Conservation (phyloP, 2,329 filamentous ascomycete genomes). For the Penicillium expansum region DNA sequence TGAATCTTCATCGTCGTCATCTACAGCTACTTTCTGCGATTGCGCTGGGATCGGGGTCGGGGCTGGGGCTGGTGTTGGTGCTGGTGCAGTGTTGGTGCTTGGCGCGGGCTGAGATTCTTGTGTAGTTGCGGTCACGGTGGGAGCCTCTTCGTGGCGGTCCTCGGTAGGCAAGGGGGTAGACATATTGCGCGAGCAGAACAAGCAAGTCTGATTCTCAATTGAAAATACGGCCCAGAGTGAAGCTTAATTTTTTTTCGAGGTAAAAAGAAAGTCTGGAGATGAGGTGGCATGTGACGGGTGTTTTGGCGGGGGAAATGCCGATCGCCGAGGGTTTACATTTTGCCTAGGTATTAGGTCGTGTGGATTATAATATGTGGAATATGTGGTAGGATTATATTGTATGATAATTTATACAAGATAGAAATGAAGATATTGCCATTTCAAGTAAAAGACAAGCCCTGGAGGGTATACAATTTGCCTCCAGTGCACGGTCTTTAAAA, state of each 20-base stretch:
- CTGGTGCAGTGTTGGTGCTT: not conserved
- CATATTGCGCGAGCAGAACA: not conserved
- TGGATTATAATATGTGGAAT: too few relatives aligned
- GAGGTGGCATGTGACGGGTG: slow-evolving; percentile 24
- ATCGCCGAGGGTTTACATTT: slow-evolving; percentile 21
- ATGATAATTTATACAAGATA: not conserved
- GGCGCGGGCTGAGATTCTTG: not conserved
- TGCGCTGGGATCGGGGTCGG: not conserved
- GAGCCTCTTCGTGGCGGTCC: not conserved
- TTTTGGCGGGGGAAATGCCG: slow-evolving; percentile 29
- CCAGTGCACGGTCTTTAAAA: not conserved
- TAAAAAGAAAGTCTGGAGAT: slow-evolving; percentile 7
- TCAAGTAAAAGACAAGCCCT: not conserved
- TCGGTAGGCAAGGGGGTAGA: not conserved
- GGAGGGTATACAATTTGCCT: not conserved
- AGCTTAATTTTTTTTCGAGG: not conserved
- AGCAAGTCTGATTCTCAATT: not conserved
- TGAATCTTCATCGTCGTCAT: slow-evolving; percentile 72
- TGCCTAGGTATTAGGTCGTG: too few relatives aligned
- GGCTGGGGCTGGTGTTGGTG: not conserved
- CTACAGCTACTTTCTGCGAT: not conserved
- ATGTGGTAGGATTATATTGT: not conserved
- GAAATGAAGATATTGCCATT: not conserved
- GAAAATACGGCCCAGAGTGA: not conserved
- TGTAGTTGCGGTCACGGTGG: not conserved